A percentile compares a stretch with the other conserved stretches of the same genome.
These are phyloP conservation scores for Escovopsis weberi DNA, from an alignment of 2,329 filamentous ascomycete species.

Conservation along the genomic window DNA sequence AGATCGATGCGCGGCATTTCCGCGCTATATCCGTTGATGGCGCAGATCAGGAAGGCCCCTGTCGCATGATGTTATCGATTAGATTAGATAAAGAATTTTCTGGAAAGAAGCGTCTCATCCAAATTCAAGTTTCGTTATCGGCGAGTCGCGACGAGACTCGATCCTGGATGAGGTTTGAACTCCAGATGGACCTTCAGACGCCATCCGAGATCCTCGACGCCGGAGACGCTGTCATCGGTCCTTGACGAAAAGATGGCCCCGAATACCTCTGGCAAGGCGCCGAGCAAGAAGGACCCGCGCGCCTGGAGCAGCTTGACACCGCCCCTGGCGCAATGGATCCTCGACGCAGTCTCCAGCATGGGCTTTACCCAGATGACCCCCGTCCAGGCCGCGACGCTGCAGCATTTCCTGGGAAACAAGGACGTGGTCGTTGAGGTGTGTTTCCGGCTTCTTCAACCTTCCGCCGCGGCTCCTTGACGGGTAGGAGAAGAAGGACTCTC, in stretches of 20 bases:
- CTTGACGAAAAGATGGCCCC: conserved; percentile 14
- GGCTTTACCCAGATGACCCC: conserved; percentile 82
- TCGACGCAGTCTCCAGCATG: conserved; percentile 72
- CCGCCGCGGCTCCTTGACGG: too few species aligned
- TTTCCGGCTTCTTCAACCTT: too few species aligned
- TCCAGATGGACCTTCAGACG: too few species aligned
- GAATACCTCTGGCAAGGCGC: conserved; percentile 11
- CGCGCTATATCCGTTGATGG: too few species aligned
- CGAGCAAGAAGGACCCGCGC: conserved; percentile 31
- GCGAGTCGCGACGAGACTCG: too few species aligned
- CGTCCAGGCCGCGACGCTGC: conserved; percentile 85
- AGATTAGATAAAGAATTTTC: conserved; percentile 16
- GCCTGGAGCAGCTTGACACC: conserved; percentile 28
- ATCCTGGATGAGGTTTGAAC: too few species aligned
- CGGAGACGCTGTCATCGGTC: too few species aligned
- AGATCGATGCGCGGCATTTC: too few species aligned
- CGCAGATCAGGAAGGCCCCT: too few species aligned
- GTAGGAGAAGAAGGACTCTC: background rate
- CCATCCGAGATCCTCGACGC: too few species aligned
- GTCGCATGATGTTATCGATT: background rate
- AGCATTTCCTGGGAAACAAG: conserved; percentile 77
- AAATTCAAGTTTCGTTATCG: too few species aligned
- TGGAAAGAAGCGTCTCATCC: background rate
- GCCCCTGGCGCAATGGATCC: conserved; percentile 50
- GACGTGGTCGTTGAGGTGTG: conserved; percentile 76